Conservation (phyloP, 495 filamentous ascomycete species). For the Trichoderma orchidacearum region DNA sequence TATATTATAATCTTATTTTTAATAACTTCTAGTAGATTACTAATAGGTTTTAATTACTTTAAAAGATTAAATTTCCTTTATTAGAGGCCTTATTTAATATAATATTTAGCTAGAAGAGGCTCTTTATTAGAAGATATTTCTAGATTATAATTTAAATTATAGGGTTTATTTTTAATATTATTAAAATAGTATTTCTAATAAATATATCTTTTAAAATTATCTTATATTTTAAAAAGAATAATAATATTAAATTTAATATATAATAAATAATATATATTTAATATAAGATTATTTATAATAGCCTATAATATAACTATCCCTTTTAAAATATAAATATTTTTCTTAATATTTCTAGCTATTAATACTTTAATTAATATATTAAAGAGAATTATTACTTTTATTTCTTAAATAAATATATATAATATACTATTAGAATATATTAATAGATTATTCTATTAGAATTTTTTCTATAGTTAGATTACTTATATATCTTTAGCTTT, state of each 20-base stretch:
- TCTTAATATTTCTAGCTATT: too few relatives aligned
- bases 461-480: background rate
- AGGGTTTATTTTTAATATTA: slow-evolving; percentile 1
- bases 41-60: background rate
- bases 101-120: too few relatives aligned
- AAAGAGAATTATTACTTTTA: background rate
- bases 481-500: too few relatives aligned
- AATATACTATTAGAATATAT: slow-evolving; percentile 2
- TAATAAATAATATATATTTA: background rate
- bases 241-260: background rate
- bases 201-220: background rate
- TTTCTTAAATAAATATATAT: background rate
- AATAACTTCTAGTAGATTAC: background rate
- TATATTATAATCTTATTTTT: background rate
- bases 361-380: background rate
- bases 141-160: too few relatives aligned
- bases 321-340: too few relatives aligned
- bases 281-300: background rate
- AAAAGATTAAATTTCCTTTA: slow-evolving; percentile 3
- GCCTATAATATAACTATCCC: background rate
- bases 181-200: background rate
- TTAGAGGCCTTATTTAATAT: slow-evolving; percentile 3
- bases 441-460: background rate
- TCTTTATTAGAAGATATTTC: too few relatives aligned
- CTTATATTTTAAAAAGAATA: background rate